Percentiles rank a stretch among this genome's conserved stretches.
phyloP scores from a whole-genome alignment of 768 basidiomycete species.

The Grammothele lineata region DNA sequence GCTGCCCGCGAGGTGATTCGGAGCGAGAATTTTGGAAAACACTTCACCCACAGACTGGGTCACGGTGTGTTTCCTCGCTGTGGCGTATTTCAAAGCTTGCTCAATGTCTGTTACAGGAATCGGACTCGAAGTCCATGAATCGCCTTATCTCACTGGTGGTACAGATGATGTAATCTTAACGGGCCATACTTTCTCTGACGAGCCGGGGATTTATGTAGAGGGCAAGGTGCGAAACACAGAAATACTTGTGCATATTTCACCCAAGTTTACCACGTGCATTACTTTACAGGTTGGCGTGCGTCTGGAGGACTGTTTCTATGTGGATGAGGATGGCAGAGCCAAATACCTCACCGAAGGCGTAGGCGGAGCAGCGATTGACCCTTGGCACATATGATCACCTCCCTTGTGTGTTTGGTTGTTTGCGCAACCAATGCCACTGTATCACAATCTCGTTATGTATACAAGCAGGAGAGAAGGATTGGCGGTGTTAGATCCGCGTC shows the following conservation, averaged over 20 bases:
- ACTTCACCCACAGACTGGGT: conserved; percentile 80
- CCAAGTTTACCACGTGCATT: no score
- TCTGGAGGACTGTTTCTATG: conserved; percentile 80
- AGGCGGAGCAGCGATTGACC: conserved; percentile 50
- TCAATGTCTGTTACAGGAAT: conserved; percentile 48
- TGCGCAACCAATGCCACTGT: no score
- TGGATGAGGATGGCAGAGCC: conserved; percentile 48
- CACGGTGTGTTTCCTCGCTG: conserved; percentile 47
- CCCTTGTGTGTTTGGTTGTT: no score
- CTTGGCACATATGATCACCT: conserved; percentile 29
- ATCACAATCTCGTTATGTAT: no score
- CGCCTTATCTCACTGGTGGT: conserved; percentile 75
- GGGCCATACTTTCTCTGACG: conserved; percentile 79
- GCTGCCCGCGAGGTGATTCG: conserved; percentile 54
- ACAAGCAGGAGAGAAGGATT: no score
- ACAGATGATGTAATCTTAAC: conserved; percentile 49
- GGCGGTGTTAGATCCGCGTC: no score
- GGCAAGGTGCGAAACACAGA: conserved; percentile 50
- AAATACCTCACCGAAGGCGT: conserved; percentile 60
- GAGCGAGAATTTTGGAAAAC: conserved; percentile 40
- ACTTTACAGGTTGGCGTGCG: conserved; percentile 62
- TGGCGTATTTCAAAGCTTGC: neutral
- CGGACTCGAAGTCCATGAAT: conserved; percentile 79
- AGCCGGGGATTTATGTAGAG: conserved; percentile 75
- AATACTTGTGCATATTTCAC: neutral